Percentiles rank a stretch among this genome's conserved stretches.
Conservation (phyloP, 768 basidiomycete species). For the Suillus sp. region DNA sequence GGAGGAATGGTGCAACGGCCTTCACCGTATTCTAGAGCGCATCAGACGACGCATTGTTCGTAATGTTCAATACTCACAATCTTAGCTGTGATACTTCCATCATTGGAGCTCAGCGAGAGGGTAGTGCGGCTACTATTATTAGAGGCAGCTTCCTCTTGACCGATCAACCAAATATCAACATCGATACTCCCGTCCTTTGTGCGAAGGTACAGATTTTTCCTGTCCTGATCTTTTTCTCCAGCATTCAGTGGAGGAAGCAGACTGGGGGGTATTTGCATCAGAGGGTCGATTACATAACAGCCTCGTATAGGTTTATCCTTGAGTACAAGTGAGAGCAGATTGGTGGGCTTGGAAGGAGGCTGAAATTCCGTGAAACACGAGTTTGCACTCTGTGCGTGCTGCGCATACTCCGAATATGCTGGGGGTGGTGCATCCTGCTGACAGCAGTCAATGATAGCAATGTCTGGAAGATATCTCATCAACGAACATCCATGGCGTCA, state of each 20-base stretch:
- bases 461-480: background rate
- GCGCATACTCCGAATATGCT: slow-evolving; percentile 10
- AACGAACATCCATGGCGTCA: background rate
- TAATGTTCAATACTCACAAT: slow-evolving; percentile 14
- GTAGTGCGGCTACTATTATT: slow-evolving; percentile 9
- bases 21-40: slow-evolving; percentile 17
- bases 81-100: slow-evolving; percentile 17
- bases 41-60: background rate
- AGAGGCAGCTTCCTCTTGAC: background rate
- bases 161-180: slow-evolving; percentile 32
- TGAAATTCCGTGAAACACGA: background rate
- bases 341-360: slow-evolving; percentile 15
- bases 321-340: slow-evolving; percentile 15
- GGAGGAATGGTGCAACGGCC: slow-evolving; percentile 16
- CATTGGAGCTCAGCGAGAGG: slow-evolving; percentile 12
- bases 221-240: slow-evolving; percentile 12
- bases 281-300: slow-evolving; percentile 21
- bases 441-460: background rate
- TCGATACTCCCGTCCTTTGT: slow-evolving; percentile 21
- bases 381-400: background rate
- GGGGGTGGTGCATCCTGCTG: slow-evolving; percentile 12
- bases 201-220: slow-evolving; percentile 19
- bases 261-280: slow-evolving; percentile 16
- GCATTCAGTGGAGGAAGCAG: slow-evolving; percentile 17
- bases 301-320: slow-evolving; percentile 16